Evolutionary conservation across 1,139 yeast genomes (phyloP), one percentile per base, ranked within the genome.

Genomic region (Zhuliangozyma blackwelliae): DNA sequence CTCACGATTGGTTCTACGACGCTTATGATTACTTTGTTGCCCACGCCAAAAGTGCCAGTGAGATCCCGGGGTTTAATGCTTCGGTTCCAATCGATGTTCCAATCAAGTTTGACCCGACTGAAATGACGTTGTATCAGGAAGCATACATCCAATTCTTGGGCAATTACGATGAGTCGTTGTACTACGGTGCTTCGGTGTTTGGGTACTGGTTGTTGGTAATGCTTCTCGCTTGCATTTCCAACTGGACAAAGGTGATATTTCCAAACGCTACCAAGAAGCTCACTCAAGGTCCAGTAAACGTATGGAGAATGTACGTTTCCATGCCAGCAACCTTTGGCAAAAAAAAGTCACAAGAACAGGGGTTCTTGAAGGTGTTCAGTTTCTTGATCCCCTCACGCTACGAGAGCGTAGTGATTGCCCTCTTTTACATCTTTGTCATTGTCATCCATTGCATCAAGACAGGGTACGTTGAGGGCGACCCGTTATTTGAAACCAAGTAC

Each of bases 121-220:
- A 22, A 2, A 39, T 51, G 13, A 11, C 32, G 1, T 25, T 49
- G 8, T 60, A 52, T 37, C 28, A 39, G 20, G 45, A 39, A 3
- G 46, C 61, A 1, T 65, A 65, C 39, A 45, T 45, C 10, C 50
- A 49, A 29, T 66, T 59, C 40, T 49, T 61, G 28, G 68, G 66
- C 5, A 65, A 64, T 40, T 66, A 61, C 41, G 55, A 59, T 36
- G 52, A 58, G 35, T 65, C 79, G 3, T 58, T 71, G 36, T 72
- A 57, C 43, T 65, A 71, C 46, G 82, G 83, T 9, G 55, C 67
- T 19, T 79, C 69, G 3, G 38, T 67, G 22, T 45, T 76, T 25
- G 76, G 73, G 0, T 77, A 65, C 47, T 76, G 82, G 79, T 66
- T 61, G 1, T 37, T 68, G 4, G 58, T 78, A 7, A 48, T 76